Evolutionary conservation across 2,329 filamentous ascomycete species (phyloP).

Genomic region (Onygenales sp.): DNA sequence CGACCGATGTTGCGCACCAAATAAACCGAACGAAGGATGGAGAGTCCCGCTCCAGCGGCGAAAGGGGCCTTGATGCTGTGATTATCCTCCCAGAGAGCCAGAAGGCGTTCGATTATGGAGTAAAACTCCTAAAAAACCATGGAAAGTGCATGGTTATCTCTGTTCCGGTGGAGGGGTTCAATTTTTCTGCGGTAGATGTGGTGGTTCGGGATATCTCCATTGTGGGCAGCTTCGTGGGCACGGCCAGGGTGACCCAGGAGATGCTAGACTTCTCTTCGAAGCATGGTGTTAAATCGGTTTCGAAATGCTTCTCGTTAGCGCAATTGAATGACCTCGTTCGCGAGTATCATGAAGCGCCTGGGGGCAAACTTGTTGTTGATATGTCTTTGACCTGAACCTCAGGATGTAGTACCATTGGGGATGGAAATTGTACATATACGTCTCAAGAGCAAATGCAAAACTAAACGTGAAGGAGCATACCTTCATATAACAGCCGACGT

Average conservation of each 20-base stretch:
- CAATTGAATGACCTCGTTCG: slow-evolving; percentile 16
- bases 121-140: slow-evolving; percentile 35
- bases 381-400: neutral
- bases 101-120: slow-evolving; percentile 38
- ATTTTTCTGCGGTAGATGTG: slow-evolving; percentile 14
- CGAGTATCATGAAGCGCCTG: slow-evolving; percentile 9
- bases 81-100: slow-evolving; percentile 40
- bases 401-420: neutral
- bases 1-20: slow-evolving; percentile 20
- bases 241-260: slow-evolving; percentile 12
- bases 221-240: slow-evolving; percentile 13
- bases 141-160: slow-evolving; percentile 39
- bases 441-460: no score
- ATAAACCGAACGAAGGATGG: slow-evolving; percentile 4
- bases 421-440: neutral
- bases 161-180: slow-evolving; percentile 29
- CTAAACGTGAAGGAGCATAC: no score
- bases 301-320: slow-evolving; percentile 12
- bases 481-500: no score
- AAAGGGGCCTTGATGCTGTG: slow-evolving; percentile 39
- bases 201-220: slow-evolving; percentile 17
- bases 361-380: slow-evolving; percentile 12
- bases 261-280: slow-evolving; percentile 14
- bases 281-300: slow-evolving; percentile 10
- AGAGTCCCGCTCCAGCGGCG: slow-evolving; percentile 10